Conservation (phyloP, 495 filamentous ascomycete genomes). For the Ramalina intermedia region DNA sequence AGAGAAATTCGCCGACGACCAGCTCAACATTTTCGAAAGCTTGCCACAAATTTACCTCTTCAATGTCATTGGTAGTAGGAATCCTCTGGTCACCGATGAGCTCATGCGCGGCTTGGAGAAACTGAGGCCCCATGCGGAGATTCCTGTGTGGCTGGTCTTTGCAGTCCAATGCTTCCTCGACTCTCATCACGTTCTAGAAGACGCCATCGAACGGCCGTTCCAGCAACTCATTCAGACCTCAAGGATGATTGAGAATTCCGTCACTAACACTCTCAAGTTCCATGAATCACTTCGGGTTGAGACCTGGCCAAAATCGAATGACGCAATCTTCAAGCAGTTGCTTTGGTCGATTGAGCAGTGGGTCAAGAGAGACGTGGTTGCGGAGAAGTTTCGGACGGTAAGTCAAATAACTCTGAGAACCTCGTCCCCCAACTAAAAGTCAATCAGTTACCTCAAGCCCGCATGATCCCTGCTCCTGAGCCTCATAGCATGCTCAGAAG, state of each 20-base stretch:
- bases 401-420: neutral
- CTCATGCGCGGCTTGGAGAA: slow-evolving; percentile 22
- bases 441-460: neutral
- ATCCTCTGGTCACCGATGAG: slow-evolving; percentile 21
- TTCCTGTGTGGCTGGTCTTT: slow-evolving; percentile 23
- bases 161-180: slow-evolving; percentile 28
- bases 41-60: slow-evolving; percentile 19
- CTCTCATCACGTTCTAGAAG: slow-evolving; percentile 21
- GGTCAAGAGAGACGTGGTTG: slow-evolving; percentile 12
- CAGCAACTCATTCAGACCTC: slow-evolving; percentile 9
- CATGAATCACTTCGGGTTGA: slow-evolving; percentile 20
- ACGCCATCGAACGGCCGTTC: slow-evolving; percentile 5
- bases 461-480: neutral
- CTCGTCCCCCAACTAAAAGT: neutral
- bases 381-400: neutral
- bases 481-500: slow-evolving; percentile 11
- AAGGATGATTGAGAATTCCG: slow-evolving; percentile 12
- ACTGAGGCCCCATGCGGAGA: slow-evolving; percentile 9
- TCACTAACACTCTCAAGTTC: slow-evolving; percentile 21
- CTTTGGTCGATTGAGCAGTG: slow-evolving; percentile 11
- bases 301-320: slow-evolving; percentile 21
- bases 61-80: neutral
- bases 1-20: slow-evolving; percentile 22
- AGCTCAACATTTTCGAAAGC: slow-evolving; percentile 17
- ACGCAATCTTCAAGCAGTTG: slow-evolving; percentile 11